Evolutionary conservation across 2,329 filamentous ascomycete genomes (phyloP).

Genomic region (Chaetoscypha palmicola): DNA sequence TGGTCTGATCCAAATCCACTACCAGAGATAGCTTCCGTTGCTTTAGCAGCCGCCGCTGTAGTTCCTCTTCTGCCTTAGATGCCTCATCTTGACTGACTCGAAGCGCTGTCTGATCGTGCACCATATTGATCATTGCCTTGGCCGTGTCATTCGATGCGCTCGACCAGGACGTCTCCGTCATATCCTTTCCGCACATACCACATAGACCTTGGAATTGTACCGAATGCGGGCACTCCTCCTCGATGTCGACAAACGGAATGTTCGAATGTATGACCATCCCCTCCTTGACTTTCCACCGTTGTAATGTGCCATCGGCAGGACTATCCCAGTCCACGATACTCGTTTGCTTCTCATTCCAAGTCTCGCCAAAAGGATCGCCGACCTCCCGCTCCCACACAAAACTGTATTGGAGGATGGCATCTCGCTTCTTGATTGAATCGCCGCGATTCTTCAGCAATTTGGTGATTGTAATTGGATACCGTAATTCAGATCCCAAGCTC

Average conservation of each 20-base stretch:
- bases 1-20: constrained; percentile 95
- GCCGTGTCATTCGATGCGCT: constrained; percentile 71
- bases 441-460: constrained; percentile 71
- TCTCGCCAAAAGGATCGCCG: constrained; percentile 57
- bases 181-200: constrained; percentile 88
- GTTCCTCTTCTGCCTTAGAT: constrained; percentile 72
- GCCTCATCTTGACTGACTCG: constrained; percentile 81
- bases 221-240: constrained; percentile 87
- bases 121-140: constrained; percentile 89
- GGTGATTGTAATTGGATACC: constrained; percentile 90
- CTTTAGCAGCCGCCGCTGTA: constrained; percentile 73
- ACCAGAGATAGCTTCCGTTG: constrained; percentile 85
- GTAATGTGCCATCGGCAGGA: constrained; percentile 72
- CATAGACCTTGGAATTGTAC: constrained; percentile 89
- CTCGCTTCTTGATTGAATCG: constrained; percentile 68
- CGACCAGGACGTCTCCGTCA: constrained; percentile 85
- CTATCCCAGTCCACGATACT: constrained; percentile 73
- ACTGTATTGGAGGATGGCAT: constrained; percentile 77
- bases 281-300: constrained; percentile 66
- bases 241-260: constrained; percentile 61
- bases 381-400: constrained; percentile 75
- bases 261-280: constrained; percentile 57
- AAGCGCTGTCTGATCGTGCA: constrained; percentile 81
- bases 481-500: constrained; percentile 56
- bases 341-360: constrained; percentile 61